phyloP scores from a whole-genome alignment of 2,329 filamentous ascomycete species.

The Aspergillus melleus region DNA sequence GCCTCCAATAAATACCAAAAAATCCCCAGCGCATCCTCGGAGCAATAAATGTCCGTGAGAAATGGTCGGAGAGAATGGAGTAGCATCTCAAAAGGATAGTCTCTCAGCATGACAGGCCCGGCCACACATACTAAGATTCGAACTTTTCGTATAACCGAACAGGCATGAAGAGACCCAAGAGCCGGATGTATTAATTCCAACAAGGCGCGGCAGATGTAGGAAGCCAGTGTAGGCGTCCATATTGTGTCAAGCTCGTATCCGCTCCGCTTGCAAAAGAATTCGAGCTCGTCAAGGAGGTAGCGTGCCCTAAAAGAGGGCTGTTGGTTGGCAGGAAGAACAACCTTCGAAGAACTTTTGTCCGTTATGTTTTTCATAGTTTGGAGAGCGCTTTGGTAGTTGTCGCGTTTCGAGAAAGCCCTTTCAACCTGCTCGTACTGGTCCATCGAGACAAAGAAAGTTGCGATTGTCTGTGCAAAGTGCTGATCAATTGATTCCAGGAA shows the following conservation, averaged over 20 bases:
- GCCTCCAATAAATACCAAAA: constrained; percentile 77
- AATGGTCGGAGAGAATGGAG: constrained; percentile 77
- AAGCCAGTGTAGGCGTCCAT: constrained; percentile 75
- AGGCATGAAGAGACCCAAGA: constrained; percentile 82
- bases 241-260: constrained; percentile 64
- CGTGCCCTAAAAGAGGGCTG: constrained; percentile 84
- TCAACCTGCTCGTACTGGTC: constrained; percentile 76
- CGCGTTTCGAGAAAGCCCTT: constrained; percentile 62
- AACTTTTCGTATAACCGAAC: constrained; percentile 82
- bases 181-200: constrained; percentile 79
- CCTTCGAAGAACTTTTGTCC: constrained; percentile 63
- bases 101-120: constrained; percentile 68
- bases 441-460: constrained; percentile 72
- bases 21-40: constrained; percentile 85
- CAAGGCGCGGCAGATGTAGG: constrained; percentile 72
- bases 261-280: constrained; percentile 73
- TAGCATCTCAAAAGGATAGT: constrained; percentile 88
- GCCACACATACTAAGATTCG: constrained; percentile 78
- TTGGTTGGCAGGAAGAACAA: constrained; percentile 70
- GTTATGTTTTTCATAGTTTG: constrained; percentile 70
- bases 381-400: constrained; percentile 60
- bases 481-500: constrained; percentile 65
- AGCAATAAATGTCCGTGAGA: constrained; percentile 79
- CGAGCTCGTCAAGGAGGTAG: constrained; percentile 72
- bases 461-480: constrained; percentile 75